These are phyloP conservation scores for Neonectria neomacrospora DNA, from an alignment of 2,329 filamentous ascomycete species.

Conservation along the genomic window DNA sequence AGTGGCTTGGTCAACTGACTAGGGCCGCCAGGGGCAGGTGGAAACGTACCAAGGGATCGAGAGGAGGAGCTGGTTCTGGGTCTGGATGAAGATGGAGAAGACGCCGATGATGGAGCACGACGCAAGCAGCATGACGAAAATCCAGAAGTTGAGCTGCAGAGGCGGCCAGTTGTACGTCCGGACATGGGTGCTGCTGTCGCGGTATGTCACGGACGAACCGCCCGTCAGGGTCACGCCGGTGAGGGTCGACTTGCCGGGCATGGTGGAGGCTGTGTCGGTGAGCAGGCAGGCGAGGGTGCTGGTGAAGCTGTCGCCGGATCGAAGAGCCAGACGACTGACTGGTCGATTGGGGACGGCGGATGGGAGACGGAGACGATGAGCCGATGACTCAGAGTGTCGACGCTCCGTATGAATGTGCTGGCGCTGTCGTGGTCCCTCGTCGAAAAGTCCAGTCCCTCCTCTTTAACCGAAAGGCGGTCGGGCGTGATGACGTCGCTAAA, in stretches of 20 bases:
- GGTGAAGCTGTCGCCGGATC: slow-evolving; percentile 5
- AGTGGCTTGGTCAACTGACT: background rate
- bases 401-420: background rate
- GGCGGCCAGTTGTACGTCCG: slow-evolving; percentile 76
- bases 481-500: slow-evolving; percentile 13
- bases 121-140: slow-evolving; percentile 72
- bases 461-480: slow-evolving; percentile 6
- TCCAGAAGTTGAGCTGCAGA: slow-evolving; percentile 74
- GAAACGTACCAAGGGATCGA: slow-evolving; percentile 67
- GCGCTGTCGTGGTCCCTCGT: background rate
- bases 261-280: slow-evolving; percentile 27
- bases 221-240: slow-evolving; percentile 40
- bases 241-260: slow-evolving; percentile 45
- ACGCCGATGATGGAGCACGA: slow-evolving; percentile 70
- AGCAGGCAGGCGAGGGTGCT: background rate
- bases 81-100: slow-evolving; percentile 68
- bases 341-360: background rate
- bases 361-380: background rate
- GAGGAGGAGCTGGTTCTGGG: slow-evolving; percentile 66
- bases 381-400: slow-evolving; percentile 1
- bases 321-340: slow-evolving; percentile 1
- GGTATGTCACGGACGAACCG: slow-evolving; percentile 56
- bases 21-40: background rate
- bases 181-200: slow-evolving; percentile 56
- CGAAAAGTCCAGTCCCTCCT: background rate